A percentile compares a stretch with the other conserved stretches of the same genome.
These are phyloP conservation scores for Ajuga chamaepitys DNA, from an alignment of 257 asterid genomes.

Conservation along the genomic window DNA sequence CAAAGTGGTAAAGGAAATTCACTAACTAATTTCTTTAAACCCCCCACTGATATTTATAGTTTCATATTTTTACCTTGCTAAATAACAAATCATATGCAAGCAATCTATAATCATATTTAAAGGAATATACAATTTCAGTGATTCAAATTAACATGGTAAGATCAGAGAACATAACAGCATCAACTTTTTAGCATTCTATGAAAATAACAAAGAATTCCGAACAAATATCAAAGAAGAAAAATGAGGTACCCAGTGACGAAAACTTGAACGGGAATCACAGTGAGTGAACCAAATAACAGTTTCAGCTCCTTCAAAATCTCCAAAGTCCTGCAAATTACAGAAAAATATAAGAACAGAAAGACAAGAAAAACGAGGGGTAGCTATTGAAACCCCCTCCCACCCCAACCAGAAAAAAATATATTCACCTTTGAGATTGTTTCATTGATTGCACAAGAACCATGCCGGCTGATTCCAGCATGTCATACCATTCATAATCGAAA, in stretches of 20 bases:
- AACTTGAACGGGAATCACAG: constrained; percentile 55
- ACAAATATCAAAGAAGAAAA: neutral
- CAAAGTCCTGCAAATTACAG: constrained; percentile 45
- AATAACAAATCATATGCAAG: neutral
- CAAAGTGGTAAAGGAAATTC: neutral
- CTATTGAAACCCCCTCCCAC: too few species aligned
- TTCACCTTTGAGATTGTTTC: constrained; percentile 57
- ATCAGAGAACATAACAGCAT: neutral
- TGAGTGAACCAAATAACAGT: constrained; percentile 54
- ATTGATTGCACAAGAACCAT: constrained; percentile 86
- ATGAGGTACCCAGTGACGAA: constrained; percentile 63
- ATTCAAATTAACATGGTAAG: neutral
- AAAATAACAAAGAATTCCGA: neutral
- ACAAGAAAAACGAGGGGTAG: too few species aligned
- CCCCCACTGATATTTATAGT: too few species aligned
- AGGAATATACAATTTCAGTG: neutral
- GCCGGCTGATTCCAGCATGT: constrained; percentile 76
- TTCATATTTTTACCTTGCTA: too few species aligned
- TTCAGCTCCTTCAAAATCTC: constrained; percentile 66
- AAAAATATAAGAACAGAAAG: constrained; percentile 5
- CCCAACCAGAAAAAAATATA: too few species aligned
- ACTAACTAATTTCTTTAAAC: neutral
- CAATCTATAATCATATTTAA: neutral
- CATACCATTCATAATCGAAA: constrained; percentile 32
- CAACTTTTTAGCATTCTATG: neutral